Evolutionary conservation across 768 basidiomycete genomes (phyloP).

Genomic region (Lactifluus volemus): DNA sequence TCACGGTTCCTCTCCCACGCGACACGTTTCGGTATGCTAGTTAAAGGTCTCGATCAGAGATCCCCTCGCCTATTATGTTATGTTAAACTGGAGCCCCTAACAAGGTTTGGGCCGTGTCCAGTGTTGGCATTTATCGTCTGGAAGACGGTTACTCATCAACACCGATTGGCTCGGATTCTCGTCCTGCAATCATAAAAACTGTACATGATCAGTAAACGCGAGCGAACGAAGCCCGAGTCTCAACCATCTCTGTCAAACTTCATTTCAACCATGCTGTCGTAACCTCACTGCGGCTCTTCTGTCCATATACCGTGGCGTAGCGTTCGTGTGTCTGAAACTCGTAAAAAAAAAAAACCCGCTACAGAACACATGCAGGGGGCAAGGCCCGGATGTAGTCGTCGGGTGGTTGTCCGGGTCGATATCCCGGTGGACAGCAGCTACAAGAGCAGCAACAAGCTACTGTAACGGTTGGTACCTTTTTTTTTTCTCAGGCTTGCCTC

Average conservation of each 20-base stretch:
- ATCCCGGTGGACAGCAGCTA: too few species aligned
- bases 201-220: too few species aligned
- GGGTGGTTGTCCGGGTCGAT: too few species aligned
- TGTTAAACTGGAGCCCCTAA: conserved; percentile 15
- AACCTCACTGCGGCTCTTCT: too few species aligned
- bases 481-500: conserved; percentile 30
- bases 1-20: conserved; percentile 32
- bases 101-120: conserved; percentile 65
- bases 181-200: not conserved
- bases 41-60: not conserved
- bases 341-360: too few species aligned
- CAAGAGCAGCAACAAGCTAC: conserved; percentile 65
- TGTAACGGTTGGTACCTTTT: conserved; percentile 64
- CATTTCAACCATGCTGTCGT: conserved; percentile 42
- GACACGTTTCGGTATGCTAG: conserved; percentile 52
- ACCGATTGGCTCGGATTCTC: conserved; percentile 19
- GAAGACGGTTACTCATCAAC: not conserved
- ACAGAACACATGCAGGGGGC: too few species aligned
- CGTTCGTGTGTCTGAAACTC: too few species aligned
- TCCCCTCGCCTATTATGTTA: not conserved
- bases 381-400: too few species aligned
- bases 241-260: conserved; percentile 73
- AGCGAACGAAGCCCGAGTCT: conserved; percentile 33
- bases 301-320: too few species aligned
- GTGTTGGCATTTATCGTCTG: conserved; percentile 33